These are phyloP conservation scores for Trichoderma oligosporum DNA, from an alignment of 2,329 filamentous ascomycete genomes.

Conservation along the genomic window DNA sequence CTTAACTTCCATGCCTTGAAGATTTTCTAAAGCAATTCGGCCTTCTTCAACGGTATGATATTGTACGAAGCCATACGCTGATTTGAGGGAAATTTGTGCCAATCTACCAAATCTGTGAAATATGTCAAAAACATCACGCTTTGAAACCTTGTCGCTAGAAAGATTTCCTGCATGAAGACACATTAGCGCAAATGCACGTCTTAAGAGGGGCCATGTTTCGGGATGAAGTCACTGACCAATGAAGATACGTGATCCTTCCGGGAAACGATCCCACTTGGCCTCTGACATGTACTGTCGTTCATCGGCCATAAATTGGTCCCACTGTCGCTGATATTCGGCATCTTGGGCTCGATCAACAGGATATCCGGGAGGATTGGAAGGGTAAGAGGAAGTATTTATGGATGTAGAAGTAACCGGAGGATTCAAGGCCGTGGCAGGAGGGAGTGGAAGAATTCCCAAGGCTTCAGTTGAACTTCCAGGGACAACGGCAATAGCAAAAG, in stretches of 20 bases:
- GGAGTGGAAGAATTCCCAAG: slow-evolving; percentile 31
- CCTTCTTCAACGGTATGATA: slow-evolving; percentile 78
- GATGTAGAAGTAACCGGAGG: slow-evolving; percentile 28
- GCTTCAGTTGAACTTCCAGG: slow-evolving; percentile 33
- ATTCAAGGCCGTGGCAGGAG: slow-evolving; percentile 30
- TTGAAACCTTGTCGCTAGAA: slow-evolving; percentile 87
- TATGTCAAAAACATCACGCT: slow-evolving; percentile 86
- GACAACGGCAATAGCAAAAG: slow-evolving; percentile 33
- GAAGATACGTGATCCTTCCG: slow-evolving; percentile 71
- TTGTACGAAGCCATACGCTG: slow-evolving; percentile 95
- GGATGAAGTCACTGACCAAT: slow-evolving; percentile 58
- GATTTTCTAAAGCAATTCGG: slow-evolving; percentile 65
- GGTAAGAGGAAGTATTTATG: slow-evolving; percentile 33
- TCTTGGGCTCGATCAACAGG: slow-evolving; percentile 35
- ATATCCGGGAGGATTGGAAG: slow-evolving; percentile 30
- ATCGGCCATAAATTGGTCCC: slow-evolving; percentile 68
- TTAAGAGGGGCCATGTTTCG: slow-evolving; percentile 20
- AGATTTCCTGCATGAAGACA: slow-evolving; percentile 66
- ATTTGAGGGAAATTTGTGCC: slow-evolving; percentile 93
- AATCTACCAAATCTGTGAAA: slow-evolving; percentile 83
- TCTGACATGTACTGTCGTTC: slow-evolving; percentile 73
- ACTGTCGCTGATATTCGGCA: slow-evolving; percentile 58
- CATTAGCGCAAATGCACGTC: slow-evolving; percentile 16
- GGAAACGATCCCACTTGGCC: slow-evolving; percentile 78
- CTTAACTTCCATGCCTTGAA: slow-evolving; percentile 77